Evolutionary conservation across 2,329 filamentous ascomycete genomes (phyloP), one percentile per base, ranked within the genome.

Genomic region (Ustulina deusta): DNA sequence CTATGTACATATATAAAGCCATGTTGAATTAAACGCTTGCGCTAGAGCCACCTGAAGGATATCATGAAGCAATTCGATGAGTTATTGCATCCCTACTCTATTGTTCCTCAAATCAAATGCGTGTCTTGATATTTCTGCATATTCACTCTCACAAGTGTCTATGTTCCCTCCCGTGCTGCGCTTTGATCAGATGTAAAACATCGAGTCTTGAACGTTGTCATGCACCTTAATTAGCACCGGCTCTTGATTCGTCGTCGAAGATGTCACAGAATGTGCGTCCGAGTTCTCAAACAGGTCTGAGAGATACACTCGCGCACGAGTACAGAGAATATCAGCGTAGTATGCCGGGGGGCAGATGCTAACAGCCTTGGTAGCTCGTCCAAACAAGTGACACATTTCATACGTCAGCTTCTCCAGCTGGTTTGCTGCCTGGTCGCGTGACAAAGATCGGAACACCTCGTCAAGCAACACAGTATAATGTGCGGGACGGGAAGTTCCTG

Each of bases 321-420:
- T 92, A 76, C 93, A 96, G 1, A 95, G 87, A 32, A 97, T 83
- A 77, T 97, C 94, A 0, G 94, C 94, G 75, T 97, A 97, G 82
- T 97, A 97, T 0, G 93, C 94, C 0, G 94, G 93, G 0, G 94
- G 93, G 73, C 92, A 96, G 72, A 97, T 89, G 74, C 91, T 93
- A 55, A 97, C 93, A 0, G 93, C 91, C 78, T 93, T 94, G n/a
- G 93, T 96, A 0, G 94, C 93, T 3, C 94, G 89, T 10, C 92
- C 93, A 75, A 91, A 97, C 0, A 93, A 82, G 77, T 97, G 95
- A 79, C 93, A 96, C 76, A 97, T 83, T 60, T 92, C 89, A 76
- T 94, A 91, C 0, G 93, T 97, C 65, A 92, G 81, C 70, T 86
- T 85, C 76, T 96, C 90, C 0, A 97, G 83, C 63, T 87, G 83